Evolutionary conservation across 1,139 yeast genomes (phyloP).

Genomic region (Candida sp.): DNA sequence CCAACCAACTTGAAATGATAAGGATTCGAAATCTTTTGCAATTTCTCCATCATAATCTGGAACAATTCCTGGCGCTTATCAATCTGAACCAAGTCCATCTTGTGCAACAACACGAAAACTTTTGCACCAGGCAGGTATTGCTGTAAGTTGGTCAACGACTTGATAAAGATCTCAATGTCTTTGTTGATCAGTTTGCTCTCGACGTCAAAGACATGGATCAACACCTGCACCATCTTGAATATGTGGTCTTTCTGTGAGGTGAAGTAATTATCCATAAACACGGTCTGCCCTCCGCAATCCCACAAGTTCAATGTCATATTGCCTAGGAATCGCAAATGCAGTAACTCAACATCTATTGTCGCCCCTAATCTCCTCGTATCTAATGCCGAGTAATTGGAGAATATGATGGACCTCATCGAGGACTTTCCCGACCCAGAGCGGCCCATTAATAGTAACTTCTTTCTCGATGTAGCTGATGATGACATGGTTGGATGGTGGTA

Average conservation of each 20-base stretch:
- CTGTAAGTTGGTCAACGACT: slow-evolving; percentile 80
- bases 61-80: slow-evolving; percentile 88
- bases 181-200: slow-evolving; percentile 91
- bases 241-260: slow-evolving; percentile 89
- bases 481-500: slow-evolving; percentile 20
- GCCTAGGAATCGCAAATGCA: slow-evolving; percentile 90
- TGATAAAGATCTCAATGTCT: slow-evolving; percentile 90
- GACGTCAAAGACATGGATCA: slow-evolving; percentile 96
- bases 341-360: slow-evolving; percentile 97
- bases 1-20: slow-evolving; percentile 84
- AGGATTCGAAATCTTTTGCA: slow-evolving; percentile 78
- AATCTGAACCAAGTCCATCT: slow-evolving; percentile 93
- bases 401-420: slow-evolving; percentile 95
- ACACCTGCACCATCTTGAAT: slow-evolving; percentile 96
- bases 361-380: slow-evolving; percentile 97
- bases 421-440: slow-evolving; percentile 98
- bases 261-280: slow-evolving; percentile 93
- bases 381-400: slow-evolving; percentile 94
- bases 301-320: slow-evolving; percentile 95
- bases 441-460: slow-evolving; percentile 66
- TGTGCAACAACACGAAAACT: slow-evolving; percentile 90
- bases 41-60: slow-evolving; percentile 79
- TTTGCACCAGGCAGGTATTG: slow-evolving; percentile 92
- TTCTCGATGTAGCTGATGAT: slow-evolving; percentile 31
- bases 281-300: slow-evolving; percentile 99